Evolutionary conservation across 1,284 basidiomycete genomes (phyloP), one percentile per base, ranked within the genome.

Genomic region (Coriolopsis trogii): DNA sequence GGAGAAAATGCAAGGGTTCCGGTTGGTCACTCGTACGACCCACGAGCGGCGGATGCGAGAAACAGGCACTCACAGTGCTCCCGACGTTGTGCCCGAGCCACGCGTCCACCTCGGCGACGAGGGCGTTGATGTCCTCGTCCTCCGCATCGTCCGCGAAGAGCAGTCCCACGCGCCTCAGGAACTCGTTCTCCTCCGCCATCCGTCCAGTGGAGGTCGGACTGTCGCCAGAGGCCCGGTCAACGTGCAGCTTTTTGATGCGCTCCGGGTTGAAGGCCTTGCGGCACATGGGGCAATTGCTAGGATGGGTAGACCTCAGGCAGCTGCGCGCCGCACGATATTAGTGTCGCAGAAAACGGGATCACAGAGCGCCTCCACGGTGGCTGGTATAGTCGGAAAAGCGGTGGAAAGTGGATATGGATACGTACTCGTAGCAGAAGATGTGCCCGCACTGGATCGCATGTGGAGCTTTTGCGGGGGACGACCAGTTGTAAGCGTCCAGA

Each of bases 371-470:
- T n/a, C n/a, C n/a, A n/a, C n/a, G n/a, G n/a, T n/a, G n/a, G n/a
- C n/a, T n/a, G n/a, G n/a, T n/a, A n/a, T n/a, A n/a, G n/a, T n/a
- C 34, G 13, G 24, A 18, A 18, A 20, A 3, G 8, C 25, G n/a
- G 12, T 20, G 18, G 21, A 23, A 18, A 8, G 15, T n/a, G n/a
- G n/a, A n/a, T n/a, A n/a, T 18, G 25, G 26, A 38, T 15, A 74
- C 82, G 58, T 65, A 87, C 84, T 72, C 69, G 62, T 73, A 70
- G 63, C 85, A 88, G 70, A 88, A 88, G 31, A 85, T 76, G 68
- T 88, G 85, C 16, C 85, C 85, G 62, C 85, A 88, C 28, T 81
- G 75, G 54, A 87, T 85, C n/a, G 78, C 80, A 65, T 86, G 78
- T 18, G 85, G 85, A 40, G 76, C 69, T 59, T 76, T 74, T 30